Conservation (phyloP, 805 yeast genomes). For the Wickerhamomyces rabaulensis region DNA sequence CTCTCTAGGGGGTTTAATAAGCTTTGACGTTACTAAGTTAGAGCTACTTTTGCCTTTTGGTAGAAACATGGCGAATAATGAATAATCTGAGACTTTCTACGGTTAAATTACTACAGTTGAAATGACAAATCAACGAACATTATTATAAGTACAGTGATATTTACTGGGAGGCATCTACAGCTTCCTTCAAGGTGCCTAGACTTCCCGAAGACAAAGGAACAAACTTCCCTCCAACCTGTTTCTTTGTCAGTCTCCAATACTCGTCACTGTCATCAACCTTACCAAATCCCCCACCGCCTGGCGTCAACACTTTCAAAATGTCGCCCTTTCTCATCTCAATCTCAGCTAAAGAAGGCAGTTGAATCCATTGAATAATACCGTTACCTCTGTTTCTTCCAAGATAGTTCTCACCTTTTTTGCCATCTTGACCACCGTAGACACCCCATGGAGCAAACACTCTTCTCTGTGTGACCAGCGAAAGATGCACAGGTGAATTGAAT, state of each 20-base stretch:
- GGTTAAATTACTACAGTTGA: background rate
- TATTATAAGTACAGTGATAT: background rate
- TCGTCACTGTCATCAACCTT: slow-evolving; percentile 22
- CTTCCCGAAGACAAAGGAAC: slow-evolving; percentile 22
- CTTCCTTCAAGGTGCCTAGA: slow-evolving; percentile 15
- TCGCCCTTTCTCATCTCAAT: slow-evolving; percentile 34
- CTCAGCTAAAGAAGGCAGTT: slow-evolving; percentile 28
- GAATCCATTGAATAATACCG: slow-evolving; percentile 29
- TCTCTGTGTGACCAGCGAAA: slow-evolving; percentile 45
- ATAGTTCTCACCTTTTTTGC: slow-evolving; percentile 41
- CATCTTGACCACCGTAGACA: slow-evolving; percentile 46
- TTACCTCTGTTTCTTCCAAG: slow-evolving; percentile 29
- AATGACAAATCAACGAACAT: too few species aligned
- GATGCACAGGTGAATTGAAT: slow-evolving; percentile 35
- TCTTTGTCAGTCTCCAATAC: slow-evolving; percentile 19
- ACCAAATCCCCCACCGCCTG: slow-evolving; percentile 45
- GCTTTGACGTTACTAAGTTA: too few species aligned
- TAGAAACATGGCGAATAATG: too few species aligned
- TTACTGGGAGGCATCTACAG: slow-evolving; percentile 17
- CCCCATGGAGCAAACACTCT: slow-evolving; percentile 52
- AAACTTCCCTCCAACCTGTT: slow-evolving; percentile 4
- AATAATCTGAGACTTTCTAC: too few species aligned
- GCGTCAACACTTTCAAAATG: slow-evolving; percentile 32
- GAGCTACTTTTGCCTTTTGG: too few species aligned
- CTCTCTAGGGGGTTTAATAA: too few species aligned